A percentile compares a stretch with the other conserved stretches of the same genome.
phyloP scores from a whole-genome alignment of 1,284 basidiomycete species.

The Sphagnurus paluster region DNA sequence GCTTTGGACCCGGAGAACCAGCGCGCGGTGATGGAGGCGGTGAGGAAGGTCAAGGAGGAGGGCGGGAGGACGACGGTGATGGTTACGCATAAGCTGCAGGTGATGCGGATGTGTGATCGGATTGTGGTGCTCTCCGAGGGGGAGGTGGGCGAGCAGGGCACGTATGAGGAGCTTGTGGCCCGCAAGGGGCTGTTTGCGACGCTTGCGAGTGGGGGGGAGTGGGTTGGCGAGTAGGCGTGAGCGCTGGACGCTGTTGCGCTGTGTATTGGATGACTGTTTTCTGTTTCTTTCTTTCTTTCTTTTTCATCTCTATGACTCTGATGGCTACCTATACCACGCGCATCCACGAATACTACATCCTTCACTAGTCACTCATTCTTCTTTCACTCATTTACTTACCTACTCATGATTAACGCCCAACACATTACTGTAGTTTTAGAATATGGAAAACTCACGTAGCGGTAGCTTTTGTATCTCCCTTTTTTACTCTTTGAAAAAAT shows the following conservation, averaged over 20 bases:
- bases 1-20: conserved; percentile 88
- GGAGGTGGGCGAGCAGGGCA: conserved; percentile 76
- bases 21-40: conserved; percentile 76
- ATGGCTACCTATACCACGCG: not conserved
- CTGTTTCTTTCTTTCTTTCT: conserved; percentile 1
- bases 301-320: not conserved
- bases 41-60: conserved; percentile 46
- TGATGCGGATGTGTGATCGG: conserved; percentile 92
- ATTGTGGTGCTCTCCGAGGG: conserved; percentile 84
- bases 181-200: conserved; percentile 77
- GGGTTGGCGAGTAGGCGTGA: conserved; percentile 50
- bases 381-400: too few species aligned
- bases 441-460: not conserved
- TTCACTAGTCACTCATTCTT: not conserved
- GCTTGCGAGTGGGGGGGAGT: conserved; percentile 86
- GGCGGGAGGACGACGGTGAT: conserved; percentile 81
- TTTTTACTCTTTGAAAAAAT: too few species aligned
- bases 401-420: too few species aligned
- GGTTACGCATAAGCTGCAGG: conserved; percentile 90
- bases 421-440: not conserved
- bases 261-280: too few species aligned
- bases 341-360: conserved; percentile 4
- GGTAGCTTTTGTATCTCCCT: not conserved
- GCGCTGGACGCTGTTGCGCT: too few species aligned
- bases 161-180: conserved; percentile 70